phyloP scores from a whole-genome alignment of 2,329 filamentous ascomycete genomes.

The Calonectria pauciramosa region DNA sequence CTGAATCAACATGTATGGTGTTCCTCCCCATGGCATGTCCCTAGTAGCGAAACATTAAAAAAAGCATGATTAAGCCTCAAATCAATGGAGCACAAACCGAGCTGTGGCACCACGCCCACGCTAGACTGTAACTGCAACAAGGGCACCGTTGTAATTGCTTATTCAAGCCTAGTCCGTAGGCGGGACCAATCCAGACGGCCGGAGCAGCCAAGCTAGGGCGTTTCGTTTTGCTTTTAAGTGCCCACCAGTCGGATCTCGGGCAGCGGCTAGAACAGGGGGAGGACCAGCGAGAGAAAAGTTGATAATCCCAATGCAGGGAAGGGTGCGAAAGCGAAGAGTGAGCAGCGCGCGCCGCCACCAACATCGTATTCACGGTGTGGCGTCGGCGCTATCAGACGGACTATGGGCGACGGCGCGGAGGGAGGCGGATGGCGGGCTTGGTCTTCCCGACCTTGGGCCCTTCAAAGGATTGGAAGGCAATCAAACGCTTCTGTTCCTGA shows the following conservation, averaged over 20 bases:
- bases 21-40: neutral
- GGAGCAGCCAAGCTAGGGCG: neutral
- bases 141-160: neutral
- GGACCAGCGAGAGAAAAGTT: neutral
- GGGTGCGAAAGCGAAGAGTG: neutral
- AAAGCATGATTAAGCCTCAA: constrained; percentile 14
- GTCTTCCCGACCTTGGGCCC: neutral
- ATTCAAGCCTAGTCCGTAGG: neutral
- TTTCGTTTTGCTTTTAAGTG: neutral
- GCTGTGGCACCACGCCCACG: too few species aligned
- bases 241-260: neutral
- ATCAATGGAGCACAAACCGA: neutral
- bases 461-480: neutral
- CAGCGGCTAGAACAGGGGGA: neutral
- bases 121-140: neutral
- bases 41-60: neutral
- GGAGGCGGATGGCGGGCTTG: neutral
- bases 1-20: neutral
- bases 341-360: too few species aligned
- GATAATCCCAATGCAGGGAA: neutral
- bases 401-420: neutral
- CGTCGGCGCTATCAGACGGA: neutral
- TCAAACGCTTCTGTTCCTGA: neutral
- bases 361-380: neutral
- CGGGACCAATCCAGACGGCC: neutral